These are phyloP conservation scores for Verbena officinalis DNA, from an alignment of 257 asterid genomes.

Conservation along the genomic window DNA sequence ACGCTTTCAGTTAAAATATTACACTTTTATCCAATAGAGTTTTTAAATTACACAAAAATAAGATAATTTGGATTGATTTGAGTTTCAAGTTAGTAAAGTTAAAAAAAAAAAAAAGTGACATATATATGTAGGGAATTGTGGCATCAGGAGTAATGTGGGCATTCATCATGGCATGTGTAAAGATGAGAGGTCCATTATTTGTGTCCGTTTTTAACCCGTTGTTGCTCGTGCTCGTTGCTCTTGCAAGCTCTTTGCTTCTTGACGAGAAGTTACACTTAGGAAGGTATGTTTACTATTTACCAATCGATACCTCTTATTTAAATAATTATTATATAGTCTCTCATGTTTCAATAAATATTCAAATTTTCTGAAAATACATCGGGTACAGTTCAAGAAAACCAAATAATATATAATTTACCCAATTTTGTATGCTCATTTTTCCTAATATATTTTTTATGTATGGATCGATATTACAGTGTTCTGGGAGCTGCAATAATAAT, in stretches of 20 bases:
- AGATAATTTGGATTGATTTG: too few relatives aligned
- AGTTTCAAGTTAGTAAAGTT: too few relatives aligned
- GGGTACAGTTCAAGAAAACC: too few relatives aligned
- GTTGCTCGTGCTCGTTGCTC: conserved; percentile 63
- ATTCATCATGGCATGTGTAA: conserved; percentile 50
- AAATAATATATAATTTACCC: too few relatives aligned
- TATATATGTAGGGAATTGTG: conserved; percentile 50
- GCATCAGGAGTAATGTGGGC: conserved; percentile 56
- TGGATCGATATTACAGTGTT: conserved; percentile 36
- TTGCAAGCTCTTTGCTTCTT: conserved; percentile 57
- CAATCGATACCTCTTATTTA: not conserved
- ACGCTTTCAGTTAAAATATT: too few relatives aligned
- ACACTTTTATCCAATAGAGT: too few relatives aligned
- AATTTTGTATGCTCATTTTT: not conserved
- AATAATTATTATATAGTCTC: too few relatives aligned
- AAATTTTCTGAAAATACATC: too few relatives aligned
- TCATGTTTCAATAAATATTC: too few relatives aligned
- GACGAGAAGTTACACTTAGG: conserved; percentile 62
- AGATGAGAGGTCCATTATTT: conserved; percentile 70
- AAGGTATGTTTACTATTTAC: conserved; percentile 41
- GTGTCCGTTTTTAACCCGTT: conserved; percentile 74
- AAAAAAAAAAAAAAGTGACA: not conserved
- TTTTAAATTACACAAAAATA: too few relatives aligned
- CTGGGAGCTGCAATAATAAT: conserved; percentile 58
- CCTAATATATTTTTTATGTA: not conserved